A percentile compares a stretch with the other conserved stretches of the same genome.
These are phyloP conservation scores for Cudoniella acicularis DNA, from an alignment of 495 filamentous ascomycete species.

Conservation along the genomic window DNA sequence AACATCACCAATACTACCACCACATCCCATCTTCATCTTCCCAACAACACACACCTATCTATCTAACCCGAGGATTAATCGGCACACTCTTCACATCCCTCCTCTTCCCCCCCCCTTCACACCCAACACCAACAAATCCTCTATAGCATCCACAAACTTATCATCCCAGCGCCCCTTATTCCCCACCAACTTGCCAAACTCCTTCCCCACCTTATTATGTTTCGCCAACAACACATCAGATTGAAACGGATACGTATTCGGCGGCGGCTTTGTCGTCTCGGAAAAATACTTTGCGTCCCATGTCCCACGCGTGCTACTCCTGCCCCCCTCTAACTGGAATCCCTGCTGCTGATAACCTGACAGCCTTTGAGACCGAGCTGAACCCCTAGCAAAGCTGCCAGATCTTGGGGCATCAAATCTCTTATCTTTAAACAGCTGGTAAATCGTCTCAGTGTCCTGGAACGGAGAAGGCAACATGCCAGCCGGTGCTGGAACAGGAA, in stretches of 20 bases:
- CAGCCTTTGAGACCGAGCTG: slow-evolving; percentile 20
- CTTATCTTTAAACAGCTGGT: slow-evolving; percentile 27
- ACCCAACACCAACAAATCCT: neutral
- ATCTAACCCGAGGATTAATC: too few relatives aligned
- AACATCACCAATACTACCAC: too few relatives aligned
- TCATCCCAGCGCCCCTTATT: slow-evolving; percentile 17
- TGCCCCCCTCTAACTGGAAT: slow-evolving; percentile 22
- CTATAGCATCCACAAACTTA: slow-evolving; percentile 4
- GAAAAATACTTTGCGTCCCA: slow-evolving; percentile 32
- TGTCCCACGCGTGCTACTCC: slow-evolving; percentile 27
- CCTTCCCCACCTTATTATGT: slow-evolving; percentile 11
- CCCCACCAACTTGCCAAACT: slow-evolving; percentile 34
- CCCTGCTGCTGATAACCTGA: neutral
- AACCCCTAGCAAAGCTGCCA: slow-evolving; percentile 28
- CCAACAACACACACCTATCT: too few relatives aligned
- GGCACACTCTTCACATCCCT: too few relatives aligned
- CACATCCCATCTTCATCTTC: too few relatives aligned
- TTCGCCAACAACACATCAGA: neutral
- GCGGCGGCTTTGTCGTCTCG: slow-evolving; percentile 15
- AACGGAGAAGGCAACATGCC: slow-evolving; percentile 24
- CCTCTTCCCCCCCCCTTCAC: slow-evolving; percentile 1
- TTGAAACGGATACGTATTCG: neutral
- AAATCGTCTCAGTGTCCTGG: slow-evolving; percentile 17
- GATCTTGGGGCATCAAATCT: slow-evolving; percentile 26
- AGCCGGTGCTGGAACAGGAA: slow-evolving; percentile 10